Base-by-base conservation (phyloP, 169 alveolate species). In the Plasmodium blacklocki region DNA sequence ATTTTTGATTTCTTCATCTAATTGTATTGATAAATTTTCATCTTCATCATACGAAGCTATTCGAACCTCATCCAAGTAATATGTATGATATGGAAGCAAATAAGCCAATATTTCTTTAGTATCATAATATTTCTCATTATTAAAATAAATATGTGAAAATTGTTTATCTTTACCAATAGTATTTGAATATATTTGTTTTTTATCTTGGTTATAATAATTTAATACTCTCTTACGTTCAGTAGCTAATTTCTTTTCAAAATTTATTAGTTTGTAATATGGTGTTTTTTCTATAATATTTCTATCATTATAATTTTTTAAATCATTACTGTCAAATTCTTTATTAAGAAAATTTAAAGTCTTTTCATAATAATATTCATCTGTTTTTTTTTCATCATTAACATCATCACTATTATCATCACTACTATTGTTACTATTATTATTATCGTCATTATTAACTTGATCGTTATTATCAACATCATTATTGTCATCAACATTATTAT, bases 211-310 rank as follows among this genome's bases (percentile, higher is more conserved):
- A 21, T 64, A 63, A 43, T 64, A 76, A 64, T 76, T 76, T 43
- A 76, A 21, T 64, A 76, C 89, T 19, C 89, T 54, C 23, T 76
- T 64, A 5, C 89, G 45, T 68, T 76, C 89, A 3, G 68, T 49
- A 8, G 89, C 74, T 64, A 76, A 47, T 19, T 76, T 76, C 50
- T 76, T 76, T 45, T 76, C 89, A 76, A 76, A 76, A 52, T 76
- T 62, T 39, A 76, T 45, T 12, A 76, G 67, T 54, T 76, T 76
- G 45, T 14, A 76, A 76, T 64, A 76, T n/a, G 89, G 76, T 6
- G 75, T 76, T 76, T 76, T 76, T 19, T 49, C 76, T 11, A 76
- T 45, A 2, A 76, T 64, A 32, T 64, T 66, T 50, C 70, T 62
- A 43, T 76, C 72, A 39, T 15, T 64, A 19, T 18, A 15, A 52